Conservation (phyloP, 805 yeast species). For the Metschnikowia shivogae region DNA sequence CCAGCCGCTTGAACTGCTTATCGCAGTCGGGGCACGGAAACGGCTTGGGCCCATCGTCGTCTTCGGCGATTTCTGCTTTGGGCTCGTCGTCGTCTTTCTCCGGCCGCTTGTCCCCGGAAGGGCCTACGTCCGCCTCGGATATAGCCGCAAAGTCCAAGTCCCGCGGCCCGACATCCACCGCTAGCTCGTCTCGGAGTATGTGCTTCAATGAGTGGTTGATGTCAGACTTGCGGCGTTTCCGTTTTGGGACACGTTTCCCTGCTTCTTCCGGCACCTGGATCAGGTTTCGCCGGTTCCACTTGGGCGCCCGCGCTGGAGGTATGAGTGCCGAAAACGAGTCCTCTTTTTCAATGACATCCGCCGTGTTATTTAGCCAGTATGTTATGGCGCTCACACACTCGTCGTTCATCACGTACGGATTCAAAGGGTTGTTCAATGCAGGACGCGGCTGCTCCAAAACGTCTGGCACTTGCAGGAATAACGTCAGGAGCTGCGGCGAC, state of each 20-base stretch:
- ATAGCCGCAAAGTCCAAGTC: conserved; percentile 2
- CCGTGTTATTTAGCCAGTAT: conserved; percentile 27
- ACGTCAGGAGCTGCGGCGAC: conserved; percentile 15
- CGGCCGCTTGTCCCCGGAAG: no score
- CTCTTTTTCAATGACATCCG: conserved; percentile 16
- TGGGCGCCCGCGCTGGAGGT: conserved; percentile 28
- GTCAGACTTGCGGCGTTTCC: conserved; percentile 13
- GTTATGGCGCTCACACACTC: conserved; percentile 39
- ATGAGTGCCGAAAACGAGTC: not conserved
- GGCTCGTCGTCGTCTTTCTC: no score
- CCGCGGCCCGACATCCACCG: no score
- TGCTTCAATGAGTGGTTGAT: no score
- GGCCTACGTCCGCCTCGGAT: not conserved
- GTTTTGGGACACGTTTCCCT: conserved; percentile 10
- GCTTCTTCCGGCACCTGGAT: conserved; percentile 11
- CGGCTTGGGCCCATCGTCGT: conserved; percentile 17
- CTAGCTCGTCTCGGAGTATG: no score
- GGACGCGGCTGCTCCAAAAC: conserved; percentile 1
- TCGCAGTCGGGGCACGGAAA: conserved; percentile 42
- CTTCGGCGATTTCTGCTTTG: not conserved
- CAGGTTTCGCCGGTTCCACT: conserved; percentile 15
- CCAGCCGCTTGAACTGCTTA: conserved; percentile 41
- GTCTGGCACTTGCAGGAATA: conserved; percentile 8
- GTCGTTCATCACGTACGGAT: conserved; percentile 29
- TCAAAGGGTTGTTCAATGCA: conserved; percentile 10